Evolutionary conservation across 371 early-diverging fungal species (phyloP).

Genomic region (Rhizopus stolonifer): DNA sequence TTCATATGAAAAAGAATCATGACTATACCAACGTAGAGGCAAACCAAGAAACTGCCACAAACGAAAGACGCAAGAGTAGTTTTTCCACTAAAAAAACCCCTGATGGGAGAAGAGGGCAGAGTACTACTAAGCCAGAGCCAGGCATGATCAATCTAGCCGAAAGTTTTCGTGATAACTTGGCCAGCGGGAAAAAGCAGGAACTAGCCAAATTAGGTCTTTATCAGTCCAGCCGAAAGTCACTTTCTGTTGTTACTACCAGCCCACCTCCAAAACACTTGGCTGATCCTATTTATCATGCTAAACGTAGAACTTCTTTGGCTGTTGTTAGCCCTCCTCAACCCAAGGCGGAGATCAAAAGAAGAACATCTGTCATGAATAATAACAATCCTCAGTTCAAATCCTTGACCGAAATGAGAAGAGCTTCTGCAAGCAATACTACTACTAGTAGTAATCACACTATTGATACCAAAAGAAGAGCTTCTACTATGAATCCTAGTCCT

Average conservation of each 20-base stretch:
- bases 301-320: not conserved
- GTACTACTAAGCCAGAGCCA: constrained; percentile 2
- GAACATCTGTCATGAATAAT: not conserved
- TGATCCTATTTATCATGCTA: not conserved
- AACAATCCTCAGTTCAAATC: not conserved
- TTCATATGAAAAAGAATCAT: constrained; percentile 40
- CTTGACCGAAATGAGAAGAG: not conserved
- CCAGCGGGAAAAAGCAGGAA: constrained; percentile 25
- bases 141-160: constrained; percentile 33
- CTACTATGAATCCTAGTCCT: not conserved
- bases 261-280: constrained; percentile 4
- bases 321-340: not conserved
- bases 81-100: not conserved
- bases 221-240: not conserved
- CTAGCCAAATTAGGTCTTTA: constrained; percentile 1
- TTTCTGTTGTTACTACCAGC: constrained; percentile 27
- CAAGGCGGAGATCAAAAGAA: not conserved
- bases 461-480: not conserved
- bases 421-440: too few species aligned
- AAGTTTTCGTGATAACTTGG: constrained; percentile 35
- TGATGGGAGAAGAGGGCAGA: constrained; percentile 20
- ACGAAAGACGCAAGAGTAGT: constrained; percentile 3
- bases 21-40: constrained; percentile 20
- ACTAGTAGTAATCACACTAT: not conserved
- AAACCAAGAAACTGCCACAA: constrained; percentile 12